A percentile compares a stretch with the other conserved stretches of the same genome.
Evolutionary conservation across 225 moss, liverwort and hornwort genomes (phyloP).

Genomic region (Climacium dendroides): DNA sequence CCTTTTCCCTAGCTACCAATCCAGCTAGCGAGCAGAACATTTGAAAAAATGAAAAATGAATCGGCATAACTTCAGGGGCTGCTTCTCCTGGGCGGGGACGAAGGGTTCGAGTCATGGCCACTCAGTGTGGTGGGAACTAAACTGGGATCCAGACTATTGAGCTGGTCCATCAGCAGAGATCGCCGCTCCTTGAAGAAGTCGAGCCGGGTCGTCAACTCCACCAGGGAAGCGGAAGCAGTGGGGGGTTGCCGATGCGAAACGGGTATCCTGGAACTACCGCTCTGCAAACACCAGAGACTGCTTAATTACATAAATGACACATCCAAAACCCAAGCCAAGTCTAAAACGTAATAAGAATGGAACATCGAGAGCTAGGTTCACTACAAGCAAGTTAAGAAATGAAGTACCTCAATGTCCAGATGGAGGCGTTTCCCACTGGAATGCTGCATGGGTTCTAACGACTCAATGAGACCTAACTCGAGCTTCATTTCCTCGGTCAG

Average conservation of each 20-base stretch:
- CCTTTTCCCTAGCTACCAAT: slow-evolving; percentile 4
- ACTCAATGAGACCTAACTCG: slow-evolving; percentile 22
- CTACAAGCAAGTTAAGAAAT: neutral
- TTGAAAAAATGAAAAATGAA: neutral
- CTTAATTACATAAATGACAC: neutral
- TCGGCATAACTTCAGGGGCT: slow-evolving; percentile 4
- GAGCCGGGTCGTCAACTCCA: slow-evolving; percentile 45
- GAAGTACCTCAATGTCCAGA: slow-evolving; percentile 31
- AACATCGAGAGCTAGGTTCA: neutral
- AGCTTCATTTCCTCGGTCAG: slow-evolving; percentile 41
- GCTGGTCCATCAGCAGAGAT: slow-evolving; percentile 57
- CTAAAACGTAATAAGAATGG: neutral
- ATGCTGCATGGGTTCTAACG: slow-evolving; percentile 8
- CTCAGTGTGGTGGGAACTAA: slow-evolving; percentile 31
- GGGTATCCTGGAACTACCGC: slow-evolving; percentile 17
- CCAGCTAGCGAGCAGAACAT: neutral
- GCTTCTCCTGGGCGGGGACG: slow-evolving; percentile 16
- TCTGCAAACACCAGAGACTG: neutral
- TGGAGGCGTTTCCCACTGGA: slow-evolving; percentile 39
- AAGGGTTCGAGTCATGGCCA: slow-evolving; percentile 21
- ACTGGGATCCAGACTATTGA: slow-evolving; percentile 49
- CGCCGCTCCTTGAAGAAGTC: slow-evolving; percentile 61
- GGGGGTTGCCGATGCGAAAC: slow-evolving; percentile 22
- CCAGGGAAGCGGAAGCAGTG: slow-evolving; percentile 40
- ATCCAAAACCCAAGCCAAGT: neutral